Conservation (phyloP, 2,329 filamentous ascomycete species). For the Talaromyces amestolkiae region DNA sequence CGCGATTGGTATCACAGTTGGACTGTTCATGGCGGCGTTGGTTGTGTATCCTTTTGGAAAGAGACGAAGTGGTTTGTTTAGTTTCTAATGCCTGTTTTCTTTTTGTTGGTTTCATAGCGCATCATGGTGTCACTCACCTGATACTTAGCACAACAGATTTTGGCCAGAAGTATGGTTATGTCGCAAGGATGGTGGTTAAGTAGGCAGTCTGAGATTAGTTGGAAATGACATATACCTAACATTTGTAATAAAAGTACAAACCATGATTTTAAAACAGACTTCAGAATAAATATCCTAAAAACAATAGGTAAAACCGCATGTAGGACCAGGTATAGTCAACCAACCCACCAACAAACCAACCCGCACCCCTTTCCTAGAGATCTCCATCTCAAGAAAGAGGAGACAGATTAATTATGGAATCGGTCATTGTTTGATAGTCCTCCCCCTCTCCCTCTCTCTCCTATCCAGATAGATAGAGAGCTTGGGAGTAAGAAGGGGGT, state of each 20-base stretch:
- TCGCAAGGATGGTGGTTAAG: background rate
- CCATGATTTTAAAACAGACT: too few relatives aligned
- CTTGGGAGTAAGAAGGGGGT: background rate
- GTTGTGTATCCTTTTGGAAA: conserved; percentile 53
- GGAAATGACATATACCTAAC: background rate
- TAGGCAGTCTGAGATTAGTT: background rate
- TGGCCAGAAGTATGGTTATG: background rate
- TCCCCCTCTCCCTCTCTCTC: background rate
- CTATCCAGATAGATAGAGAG: background rate
- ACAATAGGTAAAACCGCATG: background rate
- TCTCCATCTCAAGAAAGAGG: background rate
- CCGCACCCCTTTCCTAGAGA: background rate
- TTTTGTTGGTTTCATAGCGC: background rate
- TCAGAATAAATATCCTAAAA: too few relatives aligned
- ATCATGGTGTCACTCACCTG: background rate
- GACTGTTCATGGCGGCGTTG: conserved; percentile 51
- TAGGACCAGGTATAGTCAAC: conserved; percentile 11
- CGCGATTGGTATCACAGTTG: conserved; percentile 53
- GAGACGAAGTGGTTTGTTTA: conserved; percentile 51
- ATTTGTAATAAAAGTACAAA: background rate
- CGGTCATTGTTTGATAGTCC: background rate
- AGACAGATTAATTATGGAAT: background rate
- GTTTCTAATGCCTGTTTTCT: conserved; percentile 23
- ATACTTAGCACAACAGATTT: background rate
- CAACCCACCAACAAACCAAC: background rate